These are phyloP conservation scores for Tricholoma saponaceum DNA, from an alignment of 768 basidiomycete genomes.

Conservation along the genomic window DNA sequence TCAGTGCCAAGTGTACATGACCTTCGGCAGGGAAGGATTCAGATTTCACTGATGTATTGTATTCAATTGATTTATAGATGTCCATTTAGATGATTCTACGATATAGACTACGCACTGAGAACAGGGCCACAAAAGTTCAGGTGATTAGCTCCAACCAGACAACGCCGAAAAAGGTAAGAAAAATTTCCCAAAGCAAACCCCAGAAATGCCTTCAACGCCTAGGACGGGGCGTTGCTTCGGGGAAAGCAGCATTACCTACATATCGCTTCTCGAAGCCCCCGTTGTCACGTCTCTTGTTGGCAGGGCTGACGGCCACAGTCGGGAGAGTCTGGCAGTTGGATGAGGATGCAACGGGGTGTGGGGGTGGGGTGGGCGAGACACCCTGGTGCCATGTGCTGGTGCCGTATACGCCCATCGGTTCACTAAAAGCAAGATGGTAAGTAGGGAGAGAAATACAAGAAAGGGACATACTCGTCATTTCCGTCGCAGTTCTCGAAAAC, in stretches of 20 bases:
- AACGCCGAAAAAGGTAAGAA: no score
- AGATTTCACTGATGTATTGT: no score
- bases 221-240: neutral
- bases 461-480: conserved; percentile 40
- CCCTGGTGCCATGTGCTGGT: conserved; percentile 71
- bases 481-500: conserved; percentile 66
- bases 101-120: neutral
- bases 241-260: neutral
- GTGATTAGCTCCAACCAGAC: neutral
- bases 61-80: neutral
- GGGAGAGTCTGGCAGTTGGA: conserved; percentile 55
- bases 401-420: conserved; percentile 71
- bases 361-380: conserved; percentile 47
- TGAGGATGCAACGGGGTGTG: conserved; percentile 57
- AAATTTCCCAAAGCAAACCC: neutral
- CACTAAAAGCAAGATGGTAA: conserved; percentile 18
- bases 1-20: neutral
- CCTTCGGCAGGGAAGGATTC: no score
- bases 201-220: neutral
- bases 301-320: conserved; percentile 27
- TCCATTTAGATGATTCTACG: neutral
- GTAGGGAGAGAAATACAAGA: neutral
- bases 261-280: conserved; percentile 5
- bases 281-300: conserved; percentile 15
- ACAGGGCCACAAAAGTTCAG: neutral